Percentiles rank a stretch among this genome's conserved stretches.
These are phyloP conservation scores for Parafenestella ontariensis DNA, from an alignment of 2,329 filamentous ascomycete genomes.

Conservation along the genomic window DNA sequence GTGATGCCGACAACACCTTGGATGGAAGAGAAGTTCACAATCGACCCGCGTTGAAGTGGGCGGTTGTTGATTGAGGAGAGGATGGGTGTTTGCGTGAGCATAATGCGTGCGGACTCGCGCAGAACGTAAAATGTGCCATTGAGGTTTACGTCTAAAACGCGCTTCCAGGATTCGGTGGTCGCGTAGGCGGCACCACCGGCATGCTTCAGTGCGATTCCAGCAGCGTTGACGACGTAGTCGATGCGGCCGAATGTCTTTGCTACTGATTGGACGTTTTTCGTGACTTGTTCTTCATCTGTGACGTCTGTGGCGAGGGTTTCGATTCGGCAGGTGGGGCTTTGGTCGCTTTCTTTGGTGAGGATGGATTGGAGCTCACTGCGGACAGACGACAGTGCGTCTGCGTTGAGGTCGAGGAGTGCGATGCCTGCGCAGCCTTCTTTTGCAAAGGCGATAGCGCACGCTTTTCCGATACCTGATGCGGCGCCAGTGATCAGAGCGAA, in stretches of 20 bases:
- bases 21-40: slow-evolving; percentile 51
- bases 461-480: slow-evolving; percentile 27
- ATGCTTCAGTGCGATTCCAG: slow-evolving; percentile 51
- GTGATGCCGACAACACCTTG: slow-evolving; percentile 51
- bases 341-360: not conserved
- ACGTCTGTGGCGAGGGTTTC: slow-evolving; percentile 31
- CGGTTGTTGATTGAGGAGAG: slow-evolving; percentile 45
- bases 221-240: slow-evolving; percentile 54
- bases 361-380: slow-evolving; percentile 17
- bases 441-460: slow-evolving; percentile 27
- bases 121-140: slow-evolving; percentile 54
- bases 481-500: slow-evolving; percentile 27
- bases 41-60: slow-evolving; percentile 40
- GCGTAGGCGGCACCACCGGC: slow-evolving; percentile 48
- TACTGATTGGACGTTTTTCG: slow-evolving; percentile 29
- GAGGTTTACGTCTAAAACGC: slow-evolving; percentile 53
- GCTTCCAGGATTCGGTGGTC: slow-evolving; percentile 49
- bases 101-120: slow-evolving; percentile 50
- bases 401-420: slow-evolving; percentile 27
- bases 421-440: slow-evolving; percentile 26
- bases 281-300: slow-evolving; percentile 41
- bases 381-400: slow-evolving; percentile 15
- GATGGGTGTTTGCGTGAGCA: slow-evolving; percentile 55
- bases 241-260: slow-evolving; percentile 46
- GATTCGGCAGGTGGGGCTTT: slow-evolving; percentile 1